phyloP scores from a whole-genome alignment of 495 filamentous ascomycete species.

The Letharia columbiana region DNA sequence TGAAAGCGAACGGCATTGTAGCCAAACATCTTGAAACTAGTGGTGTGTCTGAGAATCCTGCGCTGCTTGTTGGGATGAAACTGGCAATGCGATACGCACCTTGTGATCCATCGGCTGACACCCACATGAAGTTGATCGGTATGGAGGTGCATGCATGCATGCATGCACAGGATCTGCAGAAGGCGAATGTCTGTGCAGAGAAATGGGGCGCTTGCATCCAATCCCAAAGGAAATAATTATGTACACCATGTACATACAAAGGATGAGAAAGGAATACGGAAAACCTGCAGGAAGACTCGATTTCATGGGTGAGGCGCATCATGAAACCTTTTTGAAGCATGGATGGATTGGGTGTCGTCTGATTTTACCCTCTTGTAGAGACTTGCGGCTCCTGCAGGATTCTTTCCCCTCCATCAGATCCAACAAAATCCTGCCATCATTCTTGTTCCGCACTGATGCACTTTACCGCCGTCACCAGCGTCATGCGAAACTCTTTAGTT shows the following conservation, averaged over 20 bases:
- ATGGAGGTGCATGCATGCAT: not conserved
- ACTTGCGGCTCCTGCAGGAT: constrained; percentile 6
- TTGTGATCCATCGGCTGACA: not conserved
- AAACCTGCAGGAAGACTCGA: not conserved
- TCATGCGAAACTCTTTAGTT: not conserved
- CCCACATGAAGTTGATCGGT: not conserved
- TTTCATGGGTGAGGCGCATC: not conserved
- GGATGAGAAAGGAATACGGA: not conserved
- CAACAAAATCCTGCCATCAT: not conserved
- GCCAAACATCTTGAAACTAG: not conserved
- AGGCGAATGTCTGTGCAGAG: not conserved
- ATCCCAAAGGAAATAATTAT: not conserved
- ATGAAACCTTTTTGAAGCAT: not conserved
- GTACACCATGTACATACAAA: not conserved
- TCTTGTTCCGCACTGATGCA: not conserved
- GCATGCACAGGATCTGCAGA: not conserved
- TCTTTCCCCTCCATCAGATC: constrained; percentile 1
- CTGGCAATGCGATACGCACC: not conserved
- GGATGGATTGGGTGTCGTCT: not conserved
- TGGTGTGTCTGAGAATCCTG: constrained; percentile 3
- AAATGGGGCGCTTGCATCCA: not conserved
- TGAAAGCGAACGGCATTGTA: not conserved
- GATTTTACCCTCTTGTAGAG: constrained; percentile 3
- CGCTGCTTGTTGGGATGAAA: not conserved
- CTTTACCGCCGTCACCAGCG: constrained; percentile 2